Base-by-base conservation (phyloP, 2,329 filamentous ascomycete species). In the Volutella citrinella region DNA sequence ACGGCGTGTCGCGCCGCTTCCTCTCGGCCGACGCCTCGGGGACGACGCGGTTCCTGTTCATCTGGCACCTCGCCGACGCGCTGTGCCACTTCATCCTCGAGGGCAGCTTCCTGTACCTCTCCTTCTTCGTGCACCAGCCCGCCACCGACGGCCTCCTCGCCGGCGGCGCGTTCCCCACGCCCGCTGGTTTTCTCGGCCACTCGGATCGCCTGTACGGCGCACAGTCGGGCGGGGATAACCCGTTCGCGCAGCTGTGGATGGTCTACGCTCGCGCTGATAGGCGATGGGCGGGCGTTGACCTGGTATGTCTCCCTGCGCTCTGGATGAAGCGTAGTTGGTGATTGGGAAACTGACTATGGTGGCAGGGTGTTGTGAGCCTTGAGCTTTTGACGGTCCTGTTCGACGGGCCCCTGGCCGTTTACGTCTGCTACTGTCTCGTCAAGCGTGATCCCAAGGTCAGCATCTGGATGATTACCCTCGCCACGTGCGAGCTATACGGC, bases 41-140 rank as follows among this genome's bases (percentile, higher is more conserved):
- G 22, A 76, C 80, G 32, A 72, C 74, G 36, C 87, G 89, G 42
- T 68, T 86, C 57, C 80, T 96, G 46, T 95, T 95, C 73, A 77
- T 94, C 65, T 96, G 91, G 91, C 90, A 96, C 68, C 76, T 87
- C 22, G 94, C 95, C 66, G 90, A 96, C 61, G 87, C 87, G 19
- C 75, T 96, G 26, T 91, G 90, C 54, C 93, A 98, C 68, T 80
- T 94, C 63, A 71, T 88, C 59, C 84, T 97, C 59, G 91, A 97
- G 67, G 90, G 88, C 34, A 84, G 80, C 54, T 97, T 88, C 64
- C 79, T 96, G 16, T 96, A 89, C 72, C 87, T 95, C 66, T 95
- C 87, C 69, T 94, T 97, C 74, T 91, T 89, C 73, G 69, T 66
- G 9, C 71, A 63, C 56, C 52, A 70, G 7, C 59, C 64, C 5